Percentiles rank a stretch among this genome's conserved stretches.
These are phyloP conservation scores for Xylaria sp. DNA, from an alignment of 2,329 filamentous ascomycete genomes.

Conservation along the genomic window DNA sequence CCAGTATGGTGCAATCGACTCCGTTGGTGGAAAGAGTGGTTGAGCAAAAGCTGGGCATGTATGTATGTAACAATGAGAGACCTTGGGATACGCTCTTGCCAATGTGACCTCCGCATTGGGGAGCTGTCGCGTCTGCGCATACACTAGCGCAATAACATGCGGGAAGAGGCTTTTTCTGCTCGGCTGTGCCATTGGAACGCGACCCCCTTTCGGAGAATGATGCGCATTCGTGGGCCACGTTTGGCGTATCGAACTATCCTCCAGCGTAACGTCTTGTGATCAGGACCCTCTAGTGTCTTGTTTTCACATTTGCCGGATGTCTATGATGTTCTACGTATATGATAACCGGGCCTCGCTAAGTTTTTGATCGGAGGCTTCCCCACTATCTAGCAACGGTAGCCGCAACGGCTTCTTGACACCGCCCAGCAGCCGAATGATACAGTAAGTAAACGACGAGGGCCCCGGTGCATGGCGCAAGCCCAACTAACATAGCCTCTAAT, in stretches of 20 bases:
- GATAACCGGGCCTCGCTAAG: constrained; percentile 6
- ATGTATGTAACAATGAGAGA: constrained; percentile 24
- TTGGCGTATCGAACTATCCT: constrained; percentile 32
- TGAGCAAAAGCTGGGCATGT: constrained; percentile 22
- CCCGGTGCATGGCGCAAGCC: constrained; percentile 44
- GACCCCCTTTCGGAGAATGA: constrained; percentile 36
- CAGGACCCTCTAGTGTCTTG: constrained; percentile 8
- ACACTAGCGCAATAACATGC: constrained; percentile 32
- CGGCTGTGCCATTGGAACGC: constrained; percentile 34
- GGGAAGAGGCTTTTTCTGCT: constrained; percentile 35
- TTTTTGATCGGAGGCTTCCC: constrained; percentile 22
- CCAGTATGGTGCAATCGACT: constrained; percentile 30
- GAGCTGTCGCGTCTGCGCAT: constrained; percentile 38
- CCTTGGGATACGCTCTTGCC: constrained; percentile 35
- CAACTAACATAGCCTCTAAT: constrained; percentile 30
- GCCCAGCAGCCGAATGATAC: constrained; percentile 24
- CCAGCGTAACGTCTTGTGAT: constrained; percentile 26
- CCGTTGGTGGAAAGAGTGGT: constrained; percentile 5
- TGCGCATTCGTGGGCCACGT: constrained; percentile 32
- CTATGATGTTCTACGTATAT: background rate
- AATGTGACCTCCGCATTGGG: constrained; percentile 47
- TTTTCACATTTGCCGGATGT: constrained; percentile 1
- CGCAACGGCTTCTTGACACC: constrained; percentile 24
- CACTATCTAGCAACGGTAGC: constrained; percentile 11
- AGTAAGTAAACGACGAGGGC: constrained; percentile 14